phyloP scores from a whole-genome alignment of 2,329 filamentous ascomycete genomes.

The Alternaria sp. region DNA sequence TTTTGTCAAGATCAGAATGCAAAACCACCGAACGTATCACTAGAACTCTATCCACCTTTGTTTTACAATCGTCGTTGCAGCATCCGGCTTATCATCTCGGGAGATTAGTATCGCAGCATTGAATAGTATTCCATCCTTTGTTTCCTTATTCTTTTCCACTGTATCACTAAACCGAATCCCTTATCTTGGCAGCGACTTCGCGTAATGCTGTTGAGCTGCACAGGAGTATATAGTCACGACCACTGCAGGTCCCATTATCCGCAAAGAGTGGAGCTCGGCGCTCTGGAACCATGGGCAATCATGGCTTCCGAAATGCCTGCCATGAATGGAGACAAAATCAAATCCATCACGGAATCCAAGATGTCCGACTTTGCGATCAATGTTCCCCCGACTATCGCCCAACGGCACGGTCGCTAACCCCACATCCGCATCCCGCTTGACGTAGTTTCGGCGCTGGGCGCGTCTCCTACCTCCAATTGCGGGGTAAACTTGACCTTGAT shows the following conservation, averaged over 20 bases:
- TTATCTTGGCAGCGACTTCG: neutral
- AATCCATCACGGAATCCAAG: neutral
- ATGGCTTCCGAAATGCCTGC: neutral
- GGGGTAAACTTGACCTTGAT: constrained; percentile 8
- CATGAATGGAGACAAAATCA: neutral
- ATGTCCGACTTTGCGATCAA: neutral
- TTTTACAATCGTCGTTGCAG: neutral
- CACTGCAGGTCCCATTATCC: neutral
- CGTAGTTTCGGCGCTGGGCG: neutral
- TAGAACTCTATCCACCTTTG: neutral
- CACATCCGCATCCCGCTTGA: neutral
- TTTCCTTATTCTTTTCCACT: neutral
- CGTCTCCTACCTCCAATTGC: constrained; percentile 10
- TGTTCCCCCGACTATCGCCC: neutral
- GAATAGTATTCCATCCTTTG: neutral
- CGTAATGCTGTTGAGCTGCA: neutral
- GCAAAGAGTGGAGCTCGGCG: neutral
- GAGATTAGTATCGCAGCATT: neutral
- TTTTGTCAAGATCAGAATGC: neutral
- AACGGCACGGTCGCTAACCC: neutral
- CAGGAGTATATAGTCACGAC: neutral
- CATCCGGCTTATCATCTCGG: neutral
- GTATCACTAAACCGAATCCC: neutral
- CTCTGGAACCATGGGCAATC: neutral
- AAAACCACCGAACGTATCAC: constrained; percentile 2